phyloP scores from a whole-genome alignment of 2,329 filamentous ascomycete species.

The Nemania sp. region DNA sequence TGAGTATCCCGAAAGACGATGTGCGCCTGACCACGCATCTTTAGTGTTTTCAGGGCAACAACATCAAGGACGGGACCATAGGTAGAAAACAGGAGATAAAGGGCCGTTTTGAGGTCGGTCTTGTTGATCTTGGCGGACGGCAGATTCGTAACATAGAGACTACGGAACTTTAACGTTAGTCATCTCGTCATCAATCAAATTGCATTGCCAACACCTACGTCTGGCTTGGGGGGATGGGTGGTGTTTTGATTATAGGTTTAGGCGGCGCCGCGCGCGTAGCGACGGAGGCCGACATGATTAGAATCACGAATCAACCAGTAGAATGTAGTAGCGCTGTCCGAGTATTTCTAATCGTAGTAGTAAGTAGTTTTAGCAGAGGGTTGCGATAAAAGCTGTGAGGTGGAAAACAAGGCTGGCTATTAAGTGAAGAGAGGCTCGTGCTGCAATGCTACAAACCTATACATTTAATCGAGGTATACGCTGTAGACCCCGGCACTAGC shows the following conservation, averaged over 20 bases:
- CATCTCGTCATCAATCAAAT: slow-evolving; percentile 17
- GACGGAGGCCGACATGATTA: slow-evolving; percentile 53
- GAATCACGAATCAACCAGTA: neutral
- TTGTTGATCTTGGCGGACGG: slow-evolving; percentile 90
- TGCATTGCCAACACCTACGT: slow-evolving; percentile 66
- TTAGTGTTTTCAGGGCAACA: slow-evolving; percentile 85
- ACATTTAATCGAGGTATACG: too few species aligned
- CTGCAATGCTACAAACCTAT: neutral
- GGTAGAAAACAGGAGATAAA: slow-evolving; percentile 95
- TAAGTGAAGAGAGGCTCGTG: neutral
- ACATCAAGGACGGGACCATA: slow-evolving; percentile 94
- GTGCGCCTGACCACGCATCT: slow-evolving; percentile 97
- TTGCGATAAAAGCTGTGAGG: neutral
- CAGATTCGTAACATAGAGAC: slow-evolving; percentile 90
- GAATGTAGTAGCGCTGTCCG: neutral
- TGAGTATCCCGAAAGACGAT: slow-evolving; percentile 90
- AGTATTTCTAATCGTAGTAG: neutral
- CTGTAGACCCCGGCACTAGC: too few species aligned
- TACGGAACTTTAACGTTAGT: slow-evolving; percentile 53
- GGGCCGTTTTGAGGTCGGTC: slow-evolving; percentile 82
- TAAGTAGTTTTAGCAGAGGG: neutral
- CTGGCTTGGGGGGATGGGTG: slow-evolving; percentile 75
- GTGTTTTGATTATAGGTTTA: slow-evolving; percentile 59
- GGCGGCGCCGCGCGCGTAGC: slow-evolving; percentile 47
- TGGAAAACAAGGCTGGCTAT: neutral